A percentile compares a stretch with the other conserved stretches of the same genome.
Evolutionary conservation across 116 monocot species (phyloP).

Genomic region (Posidonia oceanica): DNA sequence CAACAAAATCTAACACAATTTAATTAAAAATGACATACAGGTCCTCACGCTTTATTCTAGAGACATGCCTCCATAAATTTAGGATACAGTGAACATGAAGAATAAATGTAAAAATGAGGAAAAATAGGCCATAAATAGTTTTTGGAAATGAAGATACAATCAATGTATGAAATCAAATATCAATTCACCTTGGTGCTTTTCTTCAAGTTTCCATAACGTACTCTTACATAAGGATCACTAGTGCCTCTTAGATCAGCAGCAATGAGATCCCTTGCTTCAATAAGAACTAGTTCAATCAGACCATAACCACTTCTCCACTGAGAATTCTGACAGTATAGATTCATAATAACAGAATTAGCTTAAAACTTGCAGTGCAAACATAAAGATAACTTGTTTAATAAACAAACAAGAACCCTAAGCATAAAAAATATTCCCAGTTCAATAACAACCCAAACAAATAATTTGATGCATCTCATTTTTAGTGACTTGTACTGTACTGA

Average conservation of each 20-base stretch:
- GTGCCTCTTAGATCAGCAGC: constrained; percentile 91
- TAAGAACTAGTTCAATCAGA: constrained; percentile 64
- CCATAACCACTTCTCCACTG: constrained; percentile 22
- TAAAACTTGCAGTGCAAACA: background rate
- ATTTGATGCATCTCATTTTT: too few species aligned
- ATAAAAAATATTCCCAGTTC: too few species aligned
- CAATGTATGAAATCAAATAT: background rate
- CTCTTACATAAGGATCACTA: constrained; percentile 92
- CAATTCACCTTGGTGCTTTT: constrained; percentile 76
- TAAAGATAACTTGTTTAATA: background rate
- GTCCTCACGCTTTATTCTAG: too few species aligned
- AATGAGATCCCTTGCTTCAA: constrained; percentile 93
- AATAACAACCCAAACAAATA: too few species aligned
- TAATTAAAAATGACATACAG: too few species aligned
- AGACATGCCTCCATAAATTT: too few species aligned
- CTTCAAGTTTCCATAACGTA: constrained; percentile 87
- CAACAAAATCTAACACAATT: too few species aligned
- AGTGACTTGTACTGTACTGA: too few species aligned
- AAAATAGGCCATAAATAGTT: too few species aligned
- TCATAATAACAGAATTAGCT: background rate
- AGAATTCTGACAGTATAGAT: constrained; percentile 22
- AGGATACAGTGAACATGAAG: too few species aligned
- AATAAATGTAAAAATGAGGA: too few species aligned
- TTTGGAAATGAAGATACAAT: background rate
- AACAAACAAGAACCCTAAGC: background rate